These are phyloP conservation scores for Zoysia japonica DNA, from an alignment of 176 grass and related monocot species.

Conservation along the genomic window DNA sequence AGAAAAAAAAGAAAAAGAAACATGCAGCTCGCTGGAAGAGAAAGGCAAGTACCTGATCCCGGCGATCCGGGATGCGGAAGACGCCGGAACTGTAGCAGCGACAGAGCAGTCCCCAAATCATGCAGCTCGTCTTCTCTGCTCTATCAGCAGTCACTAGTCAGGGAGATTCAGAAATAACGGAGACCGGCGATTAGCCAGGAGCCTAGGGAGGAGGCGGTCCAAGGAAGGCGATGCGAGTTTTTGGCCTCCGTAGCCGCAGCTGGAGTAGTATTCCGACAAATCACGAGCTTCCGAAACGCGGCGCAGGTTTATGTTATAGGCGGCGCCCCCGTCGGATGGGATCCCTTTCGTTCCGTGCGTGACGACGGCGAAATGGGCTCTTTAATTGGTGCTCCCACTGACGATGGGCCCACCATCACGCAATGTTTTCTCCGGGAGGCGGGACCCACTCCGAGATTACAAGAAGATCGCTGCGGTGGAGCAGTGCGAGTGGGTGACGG, in stretches of 20 bases:
- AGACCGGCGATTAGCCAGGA: not conserved
- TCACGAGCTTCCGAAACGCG: not conserved
- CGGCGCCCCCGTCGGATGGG: not conserved
- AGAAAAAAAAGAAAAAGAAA: not conserved
- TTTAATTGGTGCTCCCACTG: not conserved
- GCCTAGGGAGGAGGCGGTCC: not conserved
- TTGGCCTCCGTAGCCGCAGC: not conserved
- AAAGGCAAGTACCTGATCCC: conserved; percentile 26
- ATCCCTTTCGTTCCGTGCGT: not conserved
- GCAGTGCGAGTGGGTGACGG: too few relatives aligned
- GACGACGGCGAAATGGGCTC: too few relatives aligned
- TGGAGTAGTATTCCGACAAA: not conserved
- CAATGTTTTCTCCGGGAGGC: not conserved
- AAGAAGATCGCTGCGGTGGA: too few relatives aligned
- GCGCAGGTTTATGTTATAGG: not conserved
- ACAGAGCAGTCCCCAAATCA: not conserved
- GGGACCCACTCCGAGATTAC: not conserved
- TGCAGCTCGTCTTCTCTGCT: not conserved
- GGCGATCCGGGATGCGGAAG: not conserved
- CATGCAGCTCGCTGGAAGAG: not conserved
- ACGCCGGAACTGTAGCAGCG: not conserved
- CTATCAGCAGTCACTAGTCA: not conserved
- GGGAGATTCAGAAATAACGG: not conserved
- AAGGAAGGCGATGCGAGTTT: too few relatives aligned
- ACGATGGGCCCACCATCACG: not conserved